Conservation (phyloP, 106 monocot genomes). For the Dactylorhiza incarnata region DNA sequence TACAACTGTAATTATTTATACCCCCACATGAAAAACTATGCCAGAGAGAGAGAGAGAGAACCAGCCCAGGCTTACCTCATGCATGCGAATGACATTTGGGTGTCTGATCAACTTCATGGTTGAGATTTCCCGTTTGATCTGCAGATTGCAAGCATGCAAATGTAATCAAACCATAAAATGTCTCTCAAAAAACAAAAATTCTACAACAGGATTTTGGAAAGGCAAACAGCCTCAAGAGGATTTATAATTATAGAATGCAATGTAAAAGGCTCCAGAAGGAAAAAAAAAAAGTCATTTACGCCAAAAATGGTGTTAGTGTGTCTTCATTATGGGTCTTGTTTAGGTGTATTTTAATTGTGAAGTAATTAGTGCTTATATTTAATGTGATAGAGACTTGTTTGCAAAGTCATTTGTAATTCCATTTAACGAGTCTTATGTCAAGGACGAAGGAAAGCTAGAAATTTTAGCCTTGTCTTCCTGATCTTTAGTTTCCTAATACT, state of each 20-base stretch:
- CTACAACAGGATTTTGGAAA: neutral
- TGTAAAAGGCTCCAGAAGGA: neutral
- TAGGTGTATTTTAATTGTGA: too few relatives aligned
- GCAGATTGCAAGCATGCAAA: slow-evolving; percentile 9
- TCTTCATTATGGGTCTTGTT: too few relatives aligned
- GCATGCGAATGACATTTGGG: slow-evolving; percentile 70
- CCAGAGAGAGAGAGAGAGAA: neutral
- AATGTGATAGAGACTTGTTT: too few relatives aligned
- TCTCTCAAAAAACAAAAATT: neutral
- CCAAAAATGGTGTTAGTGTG: too few relatives aligned
- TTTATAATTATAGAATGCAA: neutral
- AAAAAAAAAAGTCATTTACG: too few relatives aligned
- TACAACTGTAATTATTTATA: neutral
- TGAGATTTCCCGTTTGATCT: slow-evolving; percentile 92
- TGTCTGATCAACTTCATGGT: slow-evolving; percentile 87
- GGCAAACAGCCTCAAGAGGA: neutral
- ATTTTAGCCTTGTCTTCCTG: too few relatives aligned
- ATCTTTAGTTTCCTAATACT: too few relatives aligned
- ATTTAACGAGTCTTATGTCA: too few relatives aligned
- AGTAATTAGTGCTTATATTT: too few relatives aligned
- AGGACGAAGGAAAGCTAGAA: too few relatives aligned
- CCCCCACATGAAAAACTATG: neutral
- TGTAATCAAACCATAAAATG: neutral
- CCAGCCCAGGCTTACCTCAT: slow-evolving; percentile 44
- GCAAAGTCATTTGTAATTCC: too few relatives aligned